A percentile compares a stretch with the other conserved stretches of the same genome.
Evolutionary conservation across 768 basidiomycete genomes (phyloP).

Genomic region (Boletus edulis): DNA sequence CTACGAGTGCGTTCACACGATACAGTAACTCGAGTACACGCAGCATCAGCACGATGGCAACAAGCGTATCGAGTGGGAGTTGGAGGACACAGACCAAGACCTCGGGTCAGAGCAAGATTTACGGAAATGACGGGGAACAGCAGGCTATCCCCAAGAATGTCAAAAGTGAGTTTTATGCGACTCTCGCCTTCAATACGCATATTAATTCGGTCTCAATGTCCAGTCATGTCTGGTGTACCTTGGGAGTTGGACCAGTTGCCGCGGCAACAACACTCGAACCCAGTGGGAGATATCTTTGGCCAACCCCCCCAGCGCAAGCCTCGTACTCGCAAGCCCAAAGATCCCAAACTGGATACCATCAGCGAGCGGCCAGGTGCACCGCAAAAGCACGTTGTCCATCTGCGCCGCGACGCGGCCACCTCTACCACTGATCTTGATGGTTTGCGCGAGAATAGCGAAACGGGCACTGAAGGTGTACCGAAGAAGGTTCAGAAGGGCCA

Average conservation of each 20-base stretch:
- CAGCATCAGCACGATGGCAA: constrained; percentile 78
- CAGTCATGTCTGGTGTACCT: constrained; percentile 77
- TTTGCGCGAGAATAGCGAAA: constrained; percentile 20
- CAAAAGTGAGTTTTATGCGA: constrained; percentile 66
- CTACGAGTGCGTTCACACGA: constrained; percentile 70
- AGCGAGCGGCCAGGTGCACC: constrained; percentile 56
- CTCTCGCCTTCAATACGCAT: neutral
- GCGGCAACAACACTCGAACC: constrained; percentile 59
- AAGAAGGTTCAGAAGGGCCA: constrained; percentile 88
- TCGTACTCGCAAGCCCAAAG: constrained; percentile 66
- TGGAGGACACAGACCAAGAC: constrained; percentile 54
- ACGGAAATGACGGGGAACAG: constrained; percentile 22
- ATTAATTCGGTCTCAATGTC: constrained; percentile 2
- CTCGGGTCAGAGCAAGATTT: constrained; percentile 11
- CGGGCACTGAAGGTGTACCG: constrained; percentile 41
- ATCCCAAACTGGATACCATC: constrained; percentile 69
- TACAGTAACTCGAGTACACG: constrained; percentile 69
- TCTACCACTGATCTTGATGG: constrained; percentile 70
- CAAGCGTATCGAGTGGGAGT: constrained; percentile 71
- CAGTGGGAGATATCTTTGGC: constrained; percentile 62
- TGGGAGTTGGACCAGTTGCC: constrained; percentile 72
- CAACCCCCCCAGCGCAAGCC: constrained; percentile 56
- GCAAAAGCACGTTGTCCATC: constrained; percentile 45
- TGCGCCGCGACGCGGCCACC: constrained; percentile 61
- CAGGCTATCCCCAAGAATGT: constrained; percentile 60